Percentiles rank a stretch among this genome's conserved stretches.
These are phyloP conservation scores for Podospora anserina DNA, from an alignment of 495 filamentous ascomycete species.

Conservation along the genomic window DNA sequence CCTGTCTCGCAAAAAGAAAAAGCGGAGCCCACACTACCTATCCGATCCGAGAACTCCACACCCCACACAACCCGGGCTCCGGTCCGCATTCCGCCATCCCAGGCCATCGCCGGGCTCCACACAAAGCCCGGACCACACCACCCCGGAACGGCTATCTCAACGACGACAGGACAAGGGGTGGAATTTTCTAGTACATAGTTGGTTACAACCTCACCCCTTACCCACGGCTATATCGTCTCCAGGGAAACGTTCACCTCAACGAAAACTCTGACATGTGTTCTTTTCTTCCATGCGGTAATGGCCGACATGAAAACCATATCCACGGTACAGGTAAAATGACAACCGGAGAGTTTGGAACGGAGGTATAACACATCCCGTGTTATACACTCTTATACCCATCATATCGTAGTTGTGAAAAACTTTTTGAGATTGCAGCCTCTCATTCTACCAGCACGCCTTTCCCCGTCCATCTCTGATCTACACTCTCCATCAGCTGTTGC, in stretches of 20 bases:
- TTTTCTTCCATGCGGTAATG: neutral
- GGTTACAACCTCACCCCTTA: neutral
- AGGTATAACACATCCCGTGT: neutral
- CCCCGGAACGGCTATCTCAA: neutral
- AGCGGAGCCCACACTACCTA: neutral
- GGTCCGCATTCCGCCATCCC: neutral
- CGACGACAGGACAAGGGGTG: neutral
- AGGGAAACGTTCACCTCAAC: neutral
- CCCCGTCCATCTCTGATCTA: neutral
- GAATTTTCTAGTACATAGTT: neutral
- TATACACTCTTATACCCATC: neutral
- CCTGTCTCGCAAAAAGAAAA: neutral
- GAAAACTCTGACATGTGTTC: neutral
- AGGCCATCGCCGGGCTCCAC: neutral
- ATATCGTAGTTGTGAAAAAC: neutral
- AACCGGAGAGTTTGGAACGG: neutral
- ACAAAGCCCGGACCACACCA: neutral
- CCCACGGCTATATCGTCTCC: neutral
- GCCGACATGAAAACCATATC: neutral
- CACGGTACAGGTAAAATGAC: neutral
- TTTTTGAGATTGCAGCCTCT: neutral
- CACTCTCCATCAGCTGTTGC: neutral
- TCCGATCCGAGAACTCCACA: neutral
- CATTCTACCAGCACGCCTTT: neutral
- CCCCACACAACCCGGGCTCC: neutral